Conservation (phyloP, 257 asterid genomes). For the Forsythia viridissima region DNA sequence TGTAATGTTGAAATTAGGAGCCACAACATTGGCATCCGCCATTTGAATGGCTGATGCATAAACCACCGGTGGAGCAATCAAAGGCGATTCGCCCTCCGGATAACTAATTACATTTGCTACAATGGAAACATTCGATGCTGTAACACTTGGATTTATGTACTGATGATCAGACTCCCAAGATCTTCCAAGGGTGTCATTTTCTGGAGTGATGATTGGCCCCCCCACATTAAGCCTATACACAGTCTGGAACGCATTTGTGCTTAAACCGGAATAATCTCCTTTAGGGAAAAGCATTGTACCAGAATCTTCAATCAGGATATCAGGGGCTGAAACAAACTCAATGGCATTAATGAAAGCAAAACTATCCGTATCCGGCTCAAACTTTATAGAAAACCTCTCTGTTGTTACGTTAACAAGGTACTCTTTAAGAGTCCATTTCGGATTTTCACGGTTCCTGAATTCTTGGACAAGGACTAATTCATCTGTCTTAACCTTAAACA, state of each 20-base stretch:
- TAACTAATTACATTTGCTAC: constrained; percentile 53
- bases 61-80: constrained; percentile 77
- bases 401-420: constrained; percentile 47
- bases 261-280: constrained; percentile 34
- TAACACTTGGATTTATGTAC: constrained; percentile 52
- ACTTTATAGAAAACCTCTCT: constrained; percentile 33
- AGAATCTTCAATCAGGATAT: constrained; percentile 29
- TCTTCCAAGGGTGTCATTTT: constrained; percentile 56
- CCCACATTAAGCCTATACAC: constrained; percentile 58
- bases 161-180: constrained; percentile 52
- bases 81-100: constrained; percentile 76
- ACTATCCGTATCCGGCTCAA: constrained; percentile 43
- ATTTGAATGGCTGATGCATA: constrained; percentile 80
- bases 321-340: constrained; percentile 57
- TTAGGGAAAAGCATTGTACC: constrained; percentile 47
- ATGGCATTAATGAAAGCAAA: constrained; percentile 52
- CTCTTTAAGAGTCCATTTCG: constrained; percentile 35
- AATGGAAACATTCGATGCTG: constrained; percentile 44
- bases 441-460: constrained; percentile 6
- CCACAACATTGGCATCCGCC: constrained; percentile 59
- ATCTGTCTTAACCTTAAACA: constrained; percentile 40
- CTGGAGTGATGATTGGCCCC: constrained; percentile 46
- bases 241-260: constrained; percentile 34
- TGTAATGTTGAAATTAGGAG: constrained; percentile 18
- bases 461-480: constrained; percentile 38